These are phyloP conservation scores for Rosa persica DNA, from an alignment of 306 rosid genomes.

Conservation along the genomic window DNA sequence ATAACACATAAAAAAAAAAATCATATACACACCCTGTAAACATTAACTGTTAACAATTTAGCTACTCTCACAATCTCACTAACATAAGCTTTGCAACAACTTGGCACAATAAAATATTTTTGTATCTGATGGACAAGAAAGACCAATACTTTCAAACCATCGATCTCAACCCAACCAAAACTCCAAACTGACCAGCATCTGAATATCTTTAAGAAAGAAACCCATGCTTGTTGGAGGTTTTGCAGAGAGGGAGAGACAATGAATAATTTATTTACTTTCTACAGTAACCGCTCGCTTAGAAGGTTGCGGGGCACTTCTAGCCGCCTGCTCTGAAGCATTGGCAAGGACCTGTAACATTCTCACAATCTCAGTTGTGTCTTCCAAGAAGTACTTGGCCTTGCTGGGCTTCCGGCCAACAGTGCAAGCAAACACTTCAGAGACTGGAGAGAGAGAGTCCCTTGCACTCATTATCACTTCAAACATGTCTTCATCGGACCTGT, in stretches of 20 bases:
- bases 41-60: neutral
- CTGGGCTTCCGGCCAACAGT: constrained; percentile 66
- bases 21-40: neutral
- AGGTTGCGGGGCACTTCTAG: constrained; percentile 31
- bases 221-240: neutral
- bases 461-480: constrained; percentile 55
- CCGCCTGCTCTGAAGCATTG: constrained; percentile 57
- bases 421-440: constrained; percentile 55
- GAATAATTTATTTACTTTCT: constrained; percentile 35
- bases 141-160: constrained; percentile 6
- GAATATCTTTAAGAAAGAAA: neutral
- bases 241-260: constrained; percentile 2
- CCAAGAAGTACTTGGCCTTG: constrained; percentile 62
- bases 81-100: neutral
- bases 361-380: constrained; percentile 81
- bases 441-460: constrained; percentile 43
- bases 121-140: neutral
- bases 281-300: constrained; percentile 30
- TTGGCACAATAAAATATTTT: neutral
- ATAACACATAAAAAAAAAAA: neutral
- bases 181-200: neutral
- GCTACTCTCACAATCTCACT: constrained; percentile 1
- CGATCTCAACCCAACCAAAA: neutral
- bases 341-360: constrained; percentile 86
- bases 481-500: constrained; percentile 92